Evolutionary conservation across 768 basidiomycete species (phyloP), one percentile per base, ranked within the genome.

Genomic region (Trametes maxima): DNA sequence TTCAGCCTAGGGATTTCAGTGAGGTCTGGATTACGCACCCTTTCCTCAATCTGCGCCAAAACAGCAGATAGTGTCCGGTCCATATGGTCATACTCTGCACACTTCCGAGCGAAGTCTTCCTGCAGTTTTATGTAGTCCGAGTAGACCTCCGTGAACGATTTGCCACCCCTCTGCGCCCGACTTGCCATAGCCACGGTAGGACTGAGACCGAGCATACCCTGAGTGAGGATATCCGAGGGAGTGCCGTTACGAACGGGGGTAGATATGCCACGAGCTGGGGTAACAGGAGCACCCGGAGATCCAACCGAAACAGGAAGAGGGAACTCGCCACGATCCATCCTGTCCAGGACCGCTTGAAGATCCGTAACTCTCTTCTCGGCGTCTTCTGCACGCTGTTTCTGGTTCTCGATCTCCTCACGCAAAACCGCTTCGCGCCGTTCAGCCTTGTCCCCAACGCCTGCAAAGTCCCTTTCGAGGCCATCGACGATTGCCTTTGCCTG

Each of bases 71-170:
- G 78, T 0, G 92, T 88, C 28, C 87, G 83, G 50, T 92, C 90
- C 84, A 98, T 88, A 48, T 92, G 85, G 64, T 87, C 86, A 60
- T 89, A 91, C 76, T 98, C 95, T 5, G 85, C 80, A 53, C 83
- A 86, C 74, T 94, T 92, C 72, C 80, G 82, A 19, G 85, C 82
- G 57, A 87, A 86, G 33, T 94, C 90, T 24, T 92, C 91, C 72
- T 97, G 89, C 42, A 95, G 81, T 55, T 85, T 83, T 37, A 96
- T 87, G 66, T 93, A 93, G 70, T 97, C 94, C 16, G 90, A 83
- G 72, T 97, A 98, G 21, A 98, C 88, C 69, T 97, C 92, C 0
- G 96, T 96, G 76, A 96, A 96, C 0, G 90, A 91, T 80, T 91
- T 92, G 28, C 92, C 93, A 25, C 80, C 84, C 72, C 85, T 86